Evolutionary conservation across 2,329 filamentous ascomycete genomes (phyloP).

Genomic region (Fusarium oxysporum): DNA sequence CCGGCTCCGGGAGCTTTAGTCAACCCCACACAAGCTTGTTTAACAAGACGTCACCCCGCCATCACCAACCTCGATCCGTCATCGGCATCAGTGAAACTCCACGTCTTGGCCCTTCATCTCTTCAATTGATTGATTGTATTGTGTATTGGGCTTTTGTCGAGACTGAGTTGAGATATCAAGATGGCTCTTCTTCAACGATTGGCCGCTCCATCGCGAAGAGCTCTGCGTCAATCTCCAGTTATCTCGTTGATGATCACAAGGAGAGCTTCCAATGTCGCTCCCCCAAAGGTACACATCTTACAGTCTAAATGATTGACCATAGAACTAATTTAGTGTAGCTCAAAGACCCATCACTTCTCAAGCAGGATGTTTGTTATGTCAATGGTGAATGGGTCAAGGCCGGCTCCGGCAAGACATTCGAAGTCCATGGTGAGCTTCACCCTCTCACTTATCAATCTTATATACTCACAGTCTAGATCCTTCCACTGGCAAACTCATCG

Average conservation of each 20-base stretch:
- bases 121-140: neutral
- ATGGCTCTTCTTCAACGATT: conserved; percentile 51
- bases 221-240: conserved; percentile 47
- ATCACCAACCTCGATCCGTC: conserved; percentile 21
- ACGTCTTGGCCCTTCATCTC: neutral
- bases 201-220: conserved; percentile 43
- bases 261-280: conserved; percentile 61
- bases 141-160: neutral
- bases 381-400: conserved; percentile 93
- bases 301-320: neutral
- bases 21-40: conserved; percentile 40
- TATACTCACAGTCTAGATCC: conserved; percentile 69
- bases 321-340: conserved; percentile 61
- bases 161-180: neutral
- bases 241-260: conserved; percentile 47
- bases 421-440: conserved; percentile 72
- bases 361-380: conserved; percentile 83
- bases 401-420: conserved; percentile 89
- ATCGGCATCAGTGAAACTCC: conserved; percentile 5
- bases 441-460: neutral
- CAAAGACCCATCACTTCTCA: conserved; percentile 84
- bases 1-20: conserved; percentile 40
- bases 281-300: conserved; percentile 54
- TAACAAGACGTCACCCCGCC: conserved; percentile 45
- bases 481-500: conserved; percentile 82